Evolutionary conservation across 1,284 basidiomycete species (phyloP), one percentile per base, ranked within the genome.

Genomic region (Acaromyces ingoldii): DNA sequence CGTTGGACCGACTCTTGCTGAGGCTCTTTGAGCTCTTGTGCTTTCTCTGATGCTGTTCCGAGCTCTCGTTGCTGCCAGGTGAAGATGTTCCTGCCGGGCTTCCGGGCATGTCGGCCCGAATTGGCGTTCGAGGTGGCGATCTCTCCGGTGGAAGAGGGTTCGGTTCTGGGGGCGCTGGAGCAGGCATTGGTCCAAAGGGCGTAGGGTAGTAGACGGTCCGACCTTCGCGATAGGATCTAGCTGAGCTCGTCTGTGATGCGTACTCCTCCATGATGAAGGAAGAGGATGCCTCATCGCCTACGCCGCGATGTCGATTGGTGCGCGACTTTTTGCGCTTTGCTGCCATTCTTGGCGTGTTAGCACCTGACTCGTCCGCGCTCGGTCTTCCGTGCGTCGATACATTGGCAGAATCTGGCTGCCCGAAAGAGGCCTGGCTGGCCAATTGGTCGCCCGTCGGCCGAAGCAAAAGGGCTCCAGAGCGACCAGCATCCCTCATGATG

Each of bases 281-380:
- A 21, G 34, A 19, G 36, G 36, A 17, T 15, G 31, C 5, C 29
- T 50, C 26, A 13, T 24, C 10, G 22, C 24, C 29, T 28, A 52
- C n/a, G 26, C 38, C 22, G n/a, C 37, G 36, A 4, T 62, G 50
- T 42, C 17, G 58, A 54, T 4, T 26, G 39, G n/a, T 40, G 30
- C 13, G 41, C 13, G 17, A 13, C 36, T 28, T 38, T 47, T n/a
- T 33, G 6, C 13, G 11, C n/a, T 19, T 25, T 25, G 6, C 40
- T 6, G 30, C 37, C n/a, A 11, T 38, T 1, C 47, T 19, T 21
- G 17, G 25, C 45, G 28, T 30, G 24, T 19, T 19, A 15, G 21
- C 11, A 39, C 31, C 22, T 6, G n/a, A 45, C 30, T 11, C 6
- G 19, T 17, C 3, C 24, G 40, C 29, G 40, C 17, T 11, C 17